These are phyloP conservation scores for Wickerhamomyces xylosicus DNA, from an alignment of 805 yeast species.

Conservation along the genomic window DNA sequence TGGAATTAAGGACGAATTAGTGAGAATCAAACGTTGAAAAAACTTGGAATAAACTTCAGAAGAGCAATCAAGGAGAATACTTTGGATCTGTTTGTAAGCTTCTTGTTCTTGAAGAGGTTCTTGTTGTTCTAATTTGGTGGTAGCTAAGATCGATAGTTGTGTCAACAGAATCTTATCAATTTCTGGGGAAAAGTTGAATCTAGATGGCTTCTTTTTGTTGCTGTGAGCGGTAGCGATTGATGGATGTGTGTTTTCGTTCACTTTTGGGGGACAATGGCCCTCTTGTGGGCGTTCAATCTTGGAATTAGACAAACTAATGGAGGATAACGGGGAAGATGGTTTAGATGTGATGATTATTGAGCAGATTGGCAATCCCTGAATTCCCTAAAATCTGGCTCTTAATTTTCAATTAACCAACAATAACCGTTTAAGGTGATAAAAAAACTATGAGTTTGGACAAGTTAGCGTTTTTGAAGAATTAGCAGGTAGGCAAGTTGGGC, in stretches of 20 bases:
- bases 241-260: background rate
- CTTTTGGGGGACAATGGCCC: background rate
- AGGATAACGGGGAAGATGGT: background rate
- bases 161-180: conserved; percentile 30
- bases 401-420: background rate
- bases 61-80: conserved; percentile 27
- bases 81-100: conserved; percentile 23
- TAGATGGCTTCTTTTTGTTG: conserved; percentile 2
- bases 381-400: background rate
- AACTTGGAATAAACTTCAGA: conserved; percentile 24
- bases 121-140: conserved; percentile 31
- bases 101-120: conserved; percentile 30
- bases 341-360: background rate
- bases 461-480: no score
- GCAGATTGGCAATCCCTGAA: background rate
- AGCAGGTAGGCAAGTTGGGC: no score
- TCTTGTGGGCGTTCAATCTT: background rate
- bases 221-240: background rate
- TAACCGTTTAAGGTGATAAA: background rate
- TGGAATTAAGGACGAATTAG: conserved; percentile 18
- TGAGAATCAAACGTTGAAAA: conserved; percentile 22
- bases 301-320: background rate
- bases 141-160: conserved; percentile 42
- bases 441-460: no score
- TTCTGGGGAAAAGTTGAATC: conserved; percentile 4